Base-by-base conservation (phyloP, 192 early-diverging fungal genomes). In the Podochytrium sp. region DNA sequence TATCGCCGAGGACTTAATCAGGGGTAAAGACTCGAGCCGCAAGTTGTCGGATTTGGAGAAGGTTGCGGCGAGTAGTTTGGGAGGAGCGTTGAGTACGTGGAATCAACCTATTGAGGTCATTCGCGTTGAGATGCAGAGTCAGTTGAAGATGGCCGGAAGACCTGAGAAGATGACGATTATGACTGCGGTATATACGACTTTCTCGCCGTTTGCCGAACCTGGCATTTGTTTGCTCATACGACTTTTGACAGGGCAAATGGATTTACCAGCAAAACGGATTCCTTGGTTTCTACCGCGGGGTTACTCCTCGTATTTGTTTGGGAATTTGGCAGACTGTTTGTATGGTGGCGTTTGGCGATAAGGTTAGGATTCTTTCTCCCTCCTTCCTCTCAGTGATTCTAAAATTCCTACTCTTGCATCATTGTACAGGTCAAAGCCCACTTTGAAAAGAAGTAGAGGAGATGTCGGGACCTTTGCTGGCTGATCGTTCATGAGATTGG, bases 51-150 rank as follows among this genome's bases (percentile, higher is more conserved):
- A 75, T 29, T 62, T 81, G 33, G 89, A 95, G 72, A 86, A 91
- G 69, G 83, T 92, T 59, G 62, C 86, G 10, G 90, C 96, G n/a
- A 94, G 93, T 30, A 88, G 90, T 3, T 81, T 97, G 58, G 96
- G 92, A 73, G 97, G 97, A 62, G 95, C 92, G 20, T 79, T 98
- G 51, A 89, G 90, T 12, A 96, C 94, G 86, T 99, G 97, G 97
- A 99, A 99, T 80, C 97, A 99, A 79, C 97, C 97, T 34, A 94
- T 99, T 70, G 97, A 99, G 78, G 97, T 99, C 51, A 98, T 99
- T 62, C 92, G 97, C 65, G 93, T 99, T 16, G 95, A 99, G 72
- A 99, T 99, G 97, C 97, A 99, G 85, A 91, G 89, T 57, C 95
- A 97, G 80, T 84, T 94, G 47, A 95, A 97, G 84, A 84, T 88